A percentile compares a stretch with the other conserved stretches of the same genome.
phyloP scores from a whole-genome alignment of 2,329 filamentous ascomycete species.

The Fusarium fracticaudum region DNA sequence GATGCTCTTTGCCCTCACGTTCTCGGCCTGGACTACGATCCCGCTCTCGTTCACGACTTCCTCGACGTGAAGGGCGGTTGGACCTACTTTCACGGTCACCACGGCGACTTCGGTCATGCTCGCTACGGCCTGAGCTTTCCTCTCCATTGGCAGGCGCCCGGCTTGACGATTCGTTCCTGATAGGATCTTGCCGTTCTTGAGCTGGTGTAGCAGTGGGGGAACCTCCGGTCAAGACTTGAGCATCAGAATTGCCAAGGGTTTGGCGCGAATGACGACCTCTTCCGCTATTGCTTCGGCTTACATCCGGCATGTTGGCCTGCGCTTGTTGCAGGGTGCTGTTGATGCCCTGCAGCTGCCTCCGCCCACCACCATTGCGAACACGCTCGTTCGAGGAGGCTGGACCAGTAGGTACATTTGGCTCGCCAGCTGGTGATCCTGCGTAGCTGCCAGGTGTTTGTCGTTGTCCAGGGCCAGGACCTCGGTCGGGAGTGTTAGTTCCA shows the following conservation, averaged over 20 bases:
- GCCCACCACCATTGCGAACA: slow-evolving; percentile 51
- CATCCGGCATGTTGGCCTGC: slow-evolving; percentile 54
- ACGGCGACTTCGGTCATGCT: slow-evolving; percentile 56
- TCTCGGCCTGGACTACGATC: slow-evolving; percentile 60
- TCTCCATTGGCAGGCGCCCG: slow-evolving; percentile 47
- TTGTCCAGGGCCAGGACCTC: slow-evolving; percentile 36
- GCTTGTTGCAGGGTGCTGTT: slow-evolving; percentile 66
- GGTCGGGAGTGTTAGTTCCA: slow-evolving; percentile 46
- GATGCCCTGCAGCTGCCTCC: slow-evolving; percentile 67
- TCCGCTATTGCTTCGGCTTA: slow-evolving; percentile 48
- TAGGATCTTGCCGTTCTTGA: slow-evolving; percentile 59
- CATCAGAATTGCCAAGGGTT: slow-evolving; percentile 63
- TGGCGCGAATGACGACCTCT: slow-evolving; percentile 51
- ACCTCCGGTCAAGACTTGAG: slow-evolving; percentile 64
- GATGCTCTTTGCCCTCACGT: slow-evolving; percentile 56
- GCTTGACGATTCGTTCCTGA: slow-evolving; percentile 51
- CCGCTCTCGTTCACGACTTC: slow-evolving; percentile 61
- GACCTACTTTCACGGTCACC: slow-evolving; percentile 55
- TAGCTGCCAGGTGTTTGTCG: slow-evolving; percentile 40
- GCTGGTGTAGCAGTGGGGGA: slow-evolving; percentile 60
- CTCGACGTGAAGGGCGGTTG: slow-evolving; percentile 55
- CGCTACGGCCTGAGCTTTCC: slow-evolving; percentile 42
- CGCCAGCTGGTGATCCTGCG: slow-evolving; percentile 37
- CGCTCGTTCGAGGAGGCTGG: slow-evolving; percentile 51
- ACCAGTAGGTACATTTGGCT: slow-evolving; percentile 48